Evolutionary conservation across 2,329 filamentous ascomycete genomes (phyloP).

Genomic region (Neofusicoccum parvum): DNA sequence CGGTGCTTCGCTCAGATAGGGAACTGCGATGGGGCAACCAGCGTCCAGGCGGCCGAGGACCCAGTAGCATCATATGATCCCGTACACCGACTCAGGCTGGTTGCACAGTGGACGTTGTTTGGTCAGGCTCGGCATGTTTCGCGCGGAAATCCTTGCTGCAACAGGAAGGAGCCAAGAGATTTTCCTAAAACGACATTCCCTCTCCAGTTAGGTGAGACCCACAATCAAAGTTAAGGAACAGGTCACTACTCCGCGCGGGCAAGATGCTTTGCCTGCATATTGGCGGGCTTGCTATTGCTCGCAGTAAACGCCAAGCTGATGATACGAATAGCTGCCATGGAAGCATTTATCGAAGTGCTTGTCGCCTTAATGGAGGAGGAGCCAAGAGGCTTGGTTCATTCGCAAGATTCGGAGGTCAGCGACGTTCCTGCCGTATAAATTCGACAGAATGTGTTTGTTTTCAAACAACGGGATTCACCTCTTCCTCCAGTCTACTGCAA

Average conservation of each 20-base stretch:
- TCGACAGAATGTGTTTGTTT: not conserved
- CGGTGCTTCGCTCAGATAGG: constrained; percentile 10
- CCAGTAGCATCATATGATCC: not conserved
- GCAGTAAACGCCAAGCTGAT: not conserved
- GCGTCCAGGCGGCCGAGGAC: not conserved
- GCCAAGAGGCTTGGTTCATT: constrained; percentile 10
- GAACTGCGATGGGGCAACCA: not conserved
- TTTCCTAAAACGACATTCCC: not conserved
- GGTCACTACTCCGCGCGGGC: not conserved
- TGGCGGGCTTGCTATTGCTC: not conserved
- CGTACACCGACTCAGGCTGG: not conserved
- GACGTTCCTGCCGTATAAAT: not conserved
- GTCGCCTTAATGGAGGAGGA: constrained; percentile 14
- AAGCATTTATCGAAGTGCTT: constrained; percentile 3
- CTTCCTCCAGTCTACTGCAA: not conserved
- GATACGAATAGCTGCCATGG: constrained; percentile 3
- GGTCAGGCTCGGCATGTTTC: not conserved
- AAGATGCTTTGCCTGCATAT: not conserved
- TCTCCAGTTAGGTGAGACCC: constrained; percentile 9
- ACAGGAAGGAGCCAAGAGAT: constrained; percentile 14
- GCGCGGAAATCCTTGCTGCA: constrained; percentile 4
- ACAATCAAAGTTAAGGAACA: not conserved
- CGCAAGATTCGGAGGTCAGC: constrained; percentile 7
- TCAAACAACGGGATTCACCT: not conserved
- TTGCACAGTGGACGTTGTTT: not conserved